Conservation (phyloP, 768 basidiomycete species). For the Suillus lakei region DNA sequence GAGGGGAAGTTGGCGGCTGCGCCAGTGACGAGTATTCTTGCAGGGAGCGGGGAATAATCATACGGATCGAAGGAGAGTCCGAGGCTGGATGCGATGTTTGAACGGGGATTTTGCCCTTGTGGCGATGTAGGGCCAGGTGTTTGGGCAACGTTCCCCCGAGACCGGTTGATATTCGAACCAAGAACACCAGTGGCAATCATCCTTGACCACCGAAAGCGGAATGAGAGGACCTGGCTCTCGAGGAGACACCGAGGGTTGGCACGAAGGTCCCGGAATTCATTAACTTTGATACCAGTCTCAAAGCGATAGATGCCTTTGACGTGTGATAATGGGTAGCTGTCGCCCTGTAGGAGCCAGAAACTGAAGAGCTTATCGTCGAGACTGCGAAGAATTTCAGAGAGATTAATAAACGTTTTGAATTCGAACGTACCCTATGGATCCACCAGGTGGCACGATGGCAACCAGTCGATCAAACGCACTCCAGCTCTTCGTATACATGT, state of each 20-base stretch:
- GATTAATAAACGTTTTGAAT: constrained; percentile 3
- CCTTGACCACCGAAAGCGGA: constrained; percentile 82
- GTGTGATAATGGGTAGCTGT: constrained; percentile 73
- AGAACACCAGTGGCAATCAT: constrained; percentile 73
- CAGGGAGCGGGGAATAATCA: constrained; percentile 66
- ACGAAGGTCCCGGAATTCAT: constrained; percentile 86
- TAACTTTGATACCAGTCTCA: constrained; percentile 87
- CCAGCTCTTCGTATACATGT: constrained; percentile 94
- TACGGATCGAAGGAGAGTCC: constrained; percentile 83
- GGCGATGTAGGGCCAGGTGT: constrained; percentile 29
- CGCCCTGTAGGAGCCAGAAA: constrained; percentile 86
- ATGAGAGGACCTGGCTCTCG: constrained; percentile 80
- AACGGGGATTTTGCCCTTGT: constrained; percentile 16
- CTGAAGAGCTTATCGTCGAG: constrained; percentile 91
- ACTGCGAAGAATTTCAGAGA: constrained; percentile 39
- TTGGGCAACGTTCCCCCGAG: constrained; percentile 35
- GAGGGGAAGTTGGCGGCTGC: constrained; percentile 86
- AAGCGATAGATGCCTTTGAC: constrained; percentile 89
- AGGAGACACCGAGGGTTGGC: constrained; percentile 88
- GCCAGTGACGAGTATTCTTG: constrained; percentile 71
- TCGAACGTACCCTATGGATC: constrained; percentile 76
- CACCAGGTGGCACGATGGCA: constrained; percentile 88
- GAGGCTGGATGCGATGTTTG: constrained; percentile 43
- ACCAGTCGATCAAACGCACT: constrained; percentile 89
- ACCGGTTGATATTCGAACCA: constrained; percentile 43